Conservation (phyloP, 2,329 filamentous ascomycete genomes). For the Cordyceps cicadae region DNA sequence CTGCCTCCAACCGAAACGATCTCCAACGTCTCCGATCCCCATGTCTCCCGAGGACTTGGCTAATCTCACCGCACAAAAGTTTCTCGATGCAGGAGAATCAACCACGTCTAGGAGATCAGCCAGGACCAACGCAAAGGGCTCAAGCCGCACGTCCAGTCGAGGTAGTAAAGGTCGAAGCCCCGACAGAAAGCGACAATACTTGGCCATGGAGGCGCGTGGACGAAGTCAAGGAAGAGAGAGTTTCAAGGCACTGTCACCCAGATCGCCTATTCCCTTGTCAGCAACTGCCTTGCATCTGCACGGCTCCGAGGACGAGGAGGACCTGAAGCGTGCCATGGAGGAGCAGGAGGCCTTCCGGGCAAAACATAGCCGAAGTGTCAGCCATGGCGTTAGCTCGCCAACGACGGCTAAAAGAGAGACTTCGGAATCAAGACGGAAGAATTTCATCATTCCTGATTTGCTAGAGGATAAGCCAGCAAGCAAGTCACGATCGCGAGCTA, state of each 20-base stretch:
- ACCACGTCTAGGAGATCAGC: constrained; percentile 37
- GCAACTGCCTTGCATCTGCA: constrained; percentile 32
- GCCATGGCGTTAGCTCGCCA: constrained; percentile 32
- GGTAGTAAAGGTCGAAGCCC: constrained; percentile 37
- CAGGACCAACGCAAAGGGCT: constrained; percentile 22
- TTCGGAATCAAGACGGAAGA: constrained; percentile 31
- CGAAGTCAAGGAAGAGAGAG: constrained; percentile 53
- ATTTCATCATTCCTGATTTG: constrained; percentile 21
- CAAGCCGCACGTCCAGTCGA: constrained; percentile 43
- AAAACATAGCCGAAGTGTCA: constrained; percentile 45
- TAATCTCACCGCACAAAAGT: constrained; percentile 45
- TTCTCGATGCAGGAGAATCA: constrained; percentile 30
- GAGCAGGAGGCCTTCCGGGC: constrained; percentile 49
- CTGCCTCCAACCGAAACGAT: constrained; percentile 68
- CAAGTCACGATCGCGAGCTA: constrained; percentile 23
- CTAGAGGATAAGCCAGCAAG: constrained; percentile 25
- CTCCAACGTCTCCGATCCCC: constrained; percentile 82
- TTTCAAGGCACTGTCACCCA: constrained; percentile 61
- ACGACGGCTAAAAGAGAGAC: constrained; percentile 27
- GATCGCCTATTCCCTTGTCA: constrained; percentile 71
- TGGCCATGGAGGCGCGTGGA: constrained; percentile 46
- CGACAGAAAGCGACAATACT: constrained; percentile 33
- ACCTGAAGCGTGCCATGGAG: constrained; percentile 44
- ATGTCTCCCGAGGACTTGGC: constrained; percentile 87
- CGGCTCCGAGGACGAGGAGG: constrained; percentile 57